A percentile compares a stretch with the other conserved stretches of the same genome.
Conservation (phyloP, 1,284 basidiomycete genomes). For the Megacollybia platyphylla region DNA sequence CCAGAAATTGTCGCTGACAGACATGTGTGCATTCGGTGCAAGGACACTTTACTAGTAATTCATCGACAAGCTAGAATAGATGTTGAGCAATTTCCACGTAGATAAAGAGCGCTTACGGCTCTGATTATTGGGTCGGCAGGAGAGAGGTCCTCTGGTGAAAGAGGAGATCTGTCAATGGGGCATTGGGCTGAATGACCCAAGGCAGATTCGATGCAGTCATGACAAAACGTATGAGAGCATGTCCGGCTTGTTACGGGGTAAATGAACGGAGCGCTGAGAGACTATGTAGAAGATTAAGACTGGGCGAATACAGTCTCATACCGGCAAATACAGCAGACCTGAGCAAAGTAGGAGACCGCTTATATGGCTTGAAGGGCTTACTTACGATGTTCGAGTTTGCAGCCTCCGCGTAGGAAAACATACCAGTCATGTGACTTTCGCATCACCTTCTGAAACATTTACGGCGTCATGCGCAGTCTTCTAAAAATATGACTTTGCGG, state of each 20-base stretch:
- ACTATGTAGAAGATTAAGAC: neutral
- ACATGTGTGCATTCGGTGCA: constrained; percentile 53
- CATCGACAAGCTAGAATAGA: constrained; percentile 62
- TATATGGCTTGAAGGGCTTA: constrained; percentile 1
- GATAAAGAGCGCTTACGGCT: constrained; percentile 38
- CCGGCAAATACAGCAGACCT: constrained; percentile 81
- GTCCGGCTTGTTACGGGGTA: constrained; percentile 62
- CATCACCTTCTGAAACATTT: neutral
- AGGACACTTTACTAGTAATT: constrained; percentile 66
- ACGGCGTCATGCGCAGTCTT: neutral
- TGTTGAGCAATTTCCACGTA: constrained; percentile 1
- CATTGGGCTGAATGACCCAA: constrained; percentile 54
- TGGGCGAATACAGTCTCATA: constrained; percentile 17
- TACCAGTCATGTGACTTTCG: neutral
- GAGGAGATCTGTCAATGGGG: constrained; percentile 69
- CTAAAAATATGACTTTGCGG: neutral
- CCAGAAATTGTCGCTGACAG: constrained; percentile 60
- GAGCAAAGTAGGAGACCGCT: constrained; percentile 2
- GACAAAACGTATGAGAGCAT: constrained; percentile 79
- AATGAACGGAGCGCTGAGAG: constrained; percentile 51
- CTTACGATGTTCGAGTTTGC: constrained; percentile 49
- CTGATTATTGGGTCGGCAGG: constrained; percentile 61
- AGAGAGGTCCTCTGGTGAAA: constrained; percentile 36
- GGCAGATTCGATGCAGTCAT: constrained; percentile 59
- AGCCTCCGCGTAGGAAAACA: constrained; percentile 29